phyloP scores from a whole-genome alignment of 179 eudicot genomes.

The Vitellaria paradoxa region DNA sequence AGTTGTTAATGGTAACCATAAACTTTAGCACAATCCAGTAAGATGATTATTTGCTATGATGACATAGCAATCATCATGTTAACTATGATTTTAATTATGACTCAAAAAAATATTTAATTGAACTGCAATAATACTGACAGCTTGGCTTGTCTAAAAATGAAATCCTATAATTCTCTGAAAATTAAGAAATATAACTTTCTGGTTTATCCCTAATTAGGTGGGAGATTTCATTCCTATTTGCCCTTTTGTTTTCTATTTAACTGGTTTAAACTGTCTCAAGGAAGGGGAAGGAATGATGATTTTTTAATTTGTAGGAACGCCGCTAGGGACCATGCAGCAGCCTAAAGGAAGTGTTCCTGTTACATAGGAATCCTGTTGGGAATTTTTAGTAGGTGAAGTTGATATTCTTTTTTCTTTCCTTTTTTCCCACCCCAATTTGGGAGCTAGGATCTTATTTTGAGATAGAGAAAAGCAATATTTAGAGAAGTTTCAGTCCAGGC shows the following conservation, averaged over 20 bases:
- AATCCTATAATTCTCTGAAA: not conserved
- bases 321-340: constrained; percentile 30
- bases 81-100: not conserved
- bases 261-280: not conserved
- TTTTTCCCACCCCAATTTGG: not conserved
- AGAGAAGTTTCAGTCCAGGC: not conserved
- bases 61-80: not conserved
- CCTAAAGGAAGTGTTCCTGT: constrained; percentile 41
- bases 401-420: not conserved
- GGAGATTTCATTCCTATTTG: not conserved
- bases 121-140: not conserved
- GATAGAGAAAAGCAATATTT: constrained; percentile 1
- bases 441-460: constrained; percentile 10
- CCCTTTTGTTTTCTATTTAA: not conserved
- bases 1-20: not conserved
- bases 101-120: not conserved
- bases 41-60: not conserved
- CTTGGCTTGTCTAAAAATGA: not conserved
- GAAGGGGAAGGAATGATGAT: not conserved
- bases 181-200: not conserved
- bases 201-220: not conserved
- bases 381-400: constrained; percentile 16
- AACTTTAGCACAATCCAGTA: not conserved
- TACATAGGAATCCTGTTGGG: constrained; percentile 13
- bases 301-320: constrained; percentile 30